Evolutionary conservation across 768 basidiomycete genomes (phyloP), one percentile per base, ranked within the genome.

Genomic region (Neoboletus subvelutipes): DNA sequence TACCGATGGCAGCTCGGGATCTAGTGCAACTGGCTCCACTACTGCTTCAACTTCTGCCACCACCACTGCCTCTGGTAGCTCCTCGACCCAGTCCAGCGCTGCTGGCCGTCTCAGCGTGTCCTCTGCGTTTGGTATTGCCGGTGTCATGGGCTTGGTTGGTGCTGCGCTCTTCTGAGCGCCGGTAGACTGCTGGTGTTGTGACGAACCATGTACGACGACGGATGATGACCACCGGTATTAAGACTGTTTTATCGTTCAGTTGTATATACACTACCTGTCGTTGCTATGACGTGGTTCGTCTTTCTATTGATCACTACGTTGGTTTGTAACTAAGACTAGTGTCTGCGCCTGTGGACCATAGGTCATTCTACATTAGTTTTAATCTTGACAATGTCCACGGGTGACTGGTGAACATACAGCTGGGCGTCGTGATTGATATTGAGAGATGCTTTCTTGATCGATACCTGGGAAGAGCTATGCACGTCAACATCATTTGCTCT

Each of bases 131-230:
- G 79, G 81, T 17, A 61, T 83, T 26, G 81, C 79, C 46, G 77
- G 77, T 39, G 33, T 83, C 37, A 69, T 85, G 66, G 82, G 83
- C 22, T 62, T 84, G 43, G 67, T 82, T 53, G 83, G 83, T 41
- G 76, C 78, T 51, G 75, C 74, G 48, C 71, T 84, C 22, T 73
- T 83, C 53, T 82, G 70, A 75, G 55, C 55, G 33, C 43, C 2
- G 49, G 18, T 48, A 8, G 40, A 13, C 15, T n/a, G 46, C 2
- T 22, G 22, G 50, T 5, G 9, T 47, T 59, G 42, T 45, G 34
- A 66, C 45, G 59, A 61, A 50, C 13, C 40, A 52, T 42, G 5
- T 43, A 43, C 42, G 47, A 60, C 15, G 48, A 57, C 41, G 62
- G 62, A 72, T 50, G 48, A 56, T 55, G 49, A 59, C 45, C 40